Conservation (phyloP, 2,329 filamentous ascomycete genomes). For the Diaporthe ampelina region DNA sequence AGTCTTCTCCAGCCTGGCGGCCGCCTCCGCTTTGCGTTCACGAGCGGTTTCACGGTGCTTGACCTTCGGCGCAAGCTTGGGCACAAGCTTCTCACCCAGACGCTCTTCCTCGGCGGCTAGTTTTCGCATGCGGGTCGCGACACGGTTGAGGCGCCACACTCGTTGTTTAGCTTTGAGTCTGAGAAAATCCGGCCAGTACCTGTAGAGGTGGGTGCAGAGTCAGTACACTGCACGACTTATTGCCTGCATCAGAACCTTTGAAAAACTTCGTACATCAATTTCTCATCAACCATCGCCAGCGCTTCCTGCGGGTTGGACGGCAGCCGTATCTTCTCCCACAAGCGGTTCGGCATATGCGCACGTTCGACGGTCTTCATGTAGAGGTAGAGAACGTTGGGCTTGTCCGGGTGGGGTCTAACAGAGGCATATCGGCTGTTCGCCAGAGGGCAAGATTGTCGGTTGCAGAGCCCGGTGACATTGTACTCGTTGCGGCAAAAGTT, state of each 20-base stretch:
- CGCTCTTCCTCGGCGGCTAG: conserved; percentile 91
- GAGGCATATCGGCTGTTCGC: conserved; percentile 95
- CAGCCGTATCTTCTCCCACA: conserved; percentile 94
- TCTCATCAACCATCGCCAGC: conserved; percentile 86
- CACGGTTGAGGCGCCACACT: conserved; percentile 91
- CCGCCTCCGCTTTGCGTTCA: conserved; percentile 78
- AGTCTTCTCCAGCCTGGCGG: conserved; percentile 93
- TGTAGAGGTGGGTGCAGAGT: neutral
- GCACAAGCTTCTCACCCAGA: conserved; percentile 88
- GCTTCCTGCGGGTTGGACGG: conserved; percentile 93
- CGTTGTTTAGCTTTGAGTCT: conserved; percentile 97
- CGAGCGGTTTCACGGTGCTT: conserved; percentile 80
- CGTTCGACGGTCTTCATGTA: conserved; percentile 98
- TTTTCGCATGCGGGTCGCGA: conserved; percentile 83
- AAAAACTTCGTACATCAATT: conserved; percentile 76
- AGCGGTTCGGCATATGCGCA: conserved; percentile 86
- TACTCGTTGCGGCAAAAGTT: conserved; percentile 97
- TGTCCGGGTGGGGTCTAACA: conserved; percentile 80
- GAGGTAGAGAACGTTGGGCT: conserved; percentile 75
- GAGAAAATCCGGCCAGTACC: conserved; percentile 86
- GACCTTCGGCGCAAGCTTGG: conserved; percentile 92
- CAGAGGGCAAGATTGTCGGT: conserved; percentile 89
- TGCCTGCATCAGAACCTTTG: neutral
- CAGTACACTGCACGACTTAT: neutral
- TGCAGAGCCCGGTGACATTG: conserved; percentile 88